phyloP scores from a whole-genome alignment of 164 flowering plant species.

The Hamamelis virginiana region DNA sequence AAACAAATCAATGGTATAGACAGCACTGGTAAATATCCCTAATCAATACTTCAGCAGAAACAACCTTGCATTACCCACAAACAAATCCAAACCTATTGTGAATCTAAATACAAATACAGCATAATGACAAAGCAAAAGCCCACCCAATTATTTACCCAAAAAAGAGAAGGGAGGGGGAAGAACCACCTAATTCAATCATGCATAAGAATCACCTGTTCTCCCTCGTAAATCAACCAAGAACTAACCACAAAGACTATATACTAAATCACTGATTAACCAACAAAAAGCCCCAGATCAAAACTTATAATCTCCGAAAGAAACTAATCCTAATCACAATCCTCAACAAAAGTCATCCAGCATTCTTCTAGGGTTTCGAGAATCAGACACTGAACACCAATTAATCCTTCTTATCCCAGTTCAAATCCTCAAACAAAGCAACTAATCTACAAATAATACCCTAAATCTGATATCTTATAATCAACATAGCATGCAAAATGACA shows the following conservation, averaged over 20 bases:
- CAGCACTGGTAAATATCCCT: background rate
- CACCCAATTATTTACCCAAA: no score
- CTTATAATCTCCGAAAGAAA: background rate
- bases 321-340: background rate
- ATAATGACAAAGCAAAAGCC: no score
- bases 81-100: background rate
- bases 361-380: slow-evolving; percentile 21
- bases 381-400: background rate
- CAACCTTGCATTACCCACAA: background rate
- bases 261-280: background rate
- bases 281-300: slow-evolving; percentile 1
- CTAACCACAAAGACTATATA: background rate
- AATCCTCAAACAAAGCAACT: background rate
- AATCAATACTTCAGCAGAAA: background rate
- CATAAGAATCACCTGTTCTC: background rate
- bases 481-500: background rate
- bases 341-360: slow-evolving; percentile 7
- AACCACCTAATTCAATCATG: background rate
- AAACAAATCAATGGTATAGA: background rate
- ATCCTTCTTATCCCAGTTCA: no score
- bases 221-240: background rate
- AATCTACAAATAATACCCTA: background rate
- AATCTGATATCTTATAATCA: background rate
- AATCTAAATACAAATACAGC: background rate
- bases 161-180: no score